Evolutionary conservation across 1,284 basidiomycete species (phyloP).

Genomic region (Ustilago xerochloae): DNA sequence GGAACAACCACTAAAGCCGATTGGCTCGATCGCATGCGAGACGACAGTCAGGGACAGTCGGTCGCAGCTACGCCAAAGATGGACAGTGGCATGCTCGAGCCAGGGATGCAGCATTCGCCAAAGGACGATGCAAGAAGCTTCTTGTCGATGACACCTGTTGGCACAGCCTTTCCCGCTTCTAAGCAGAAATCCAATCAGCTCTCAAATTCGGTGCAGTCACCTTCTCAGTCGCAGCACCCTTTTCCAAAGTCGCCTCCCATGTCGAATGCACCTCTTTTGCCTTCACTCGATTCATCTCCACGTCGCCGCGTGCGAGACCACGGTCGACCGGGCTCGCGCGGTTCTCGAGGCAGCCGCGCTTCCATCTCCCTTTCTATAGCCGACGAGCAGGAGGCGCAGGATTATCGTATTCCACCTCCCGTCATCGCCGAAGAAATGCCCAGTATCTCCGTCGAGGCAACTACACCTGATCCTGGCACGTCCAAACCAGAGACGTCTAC

Average conservation of each 20-base stretch:
- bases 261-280: slow-evolving; percentile 15
- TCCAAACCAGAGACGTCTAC: neutral
- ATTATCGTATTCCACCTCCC: slow-evolving; percentile 14
- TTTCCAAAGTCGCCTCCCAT: slow-evolving; percentile 30
- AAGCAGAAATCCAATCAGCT: neutral
- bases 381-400: slow-evolving; percentile 39
- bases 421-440: slow-evolving; percentile 32
- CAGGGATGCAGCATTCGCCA: slow-evolving; percentile 10
- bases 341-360: slow-evolving; percentile 22
- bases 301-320: slow-evolving; percentile 14
- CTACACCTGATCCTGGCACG: neutral
- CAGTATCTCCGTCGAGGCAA: slow-evolving; percentile 20
- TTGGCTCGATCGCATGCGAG: slow-evolving; percentile 35
- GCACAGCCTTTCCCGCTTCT: slow-evolving; percentile 10
- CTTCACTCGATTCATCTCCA: slow-evolving; percentile 23
- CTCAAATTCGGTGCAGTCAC: neutral
- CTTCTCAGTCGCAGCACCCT: slow-evolving; percentile 8
- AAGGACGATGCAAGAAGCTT: slow-evolving; percentile 24
- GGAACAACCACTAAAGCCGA: slow-evolving; percentile 18
- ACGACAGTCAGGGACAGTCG: slow-evolving; percentile 16
- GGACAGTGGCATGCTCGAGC: slow-evolving; percentile 1
- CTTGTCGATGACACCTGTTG: slow-evolving; percentile 29
- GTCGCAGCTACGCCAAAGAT: slow-evolving; percentile 2
- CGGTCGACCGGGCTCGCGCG: slow-evolving; percentile 18
- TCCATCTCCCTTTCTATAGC: slow-evolving; percentile 43